phyloP scores from a whole-genome alignment of 768 basidiomycete species.

The Imleria badia region DNA sequence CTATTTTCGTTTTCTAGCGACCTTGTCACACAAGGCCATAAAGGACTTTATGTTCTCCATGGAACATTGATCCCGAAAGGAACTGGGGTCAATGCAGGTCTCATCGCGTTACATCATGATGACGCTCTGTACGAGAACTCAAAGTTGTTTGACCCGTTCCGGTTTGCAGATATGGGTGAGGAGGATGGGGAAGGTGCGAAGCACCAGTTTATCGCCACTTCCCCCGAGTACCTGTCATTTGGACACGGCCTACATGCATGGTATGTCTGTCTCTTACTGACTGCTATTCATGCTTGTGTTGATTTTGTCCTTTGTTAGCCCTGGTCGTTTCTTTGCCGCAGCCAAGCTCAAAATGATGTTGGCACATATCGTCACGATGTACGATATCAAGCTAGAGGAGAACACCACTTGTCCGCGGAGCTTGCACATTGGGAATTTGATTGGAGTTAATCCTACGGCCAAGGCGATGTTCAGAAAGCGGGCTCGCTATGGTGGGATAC shows the following conservation, averaged over 20 bases:
- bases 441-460: not conserved
- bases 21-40: constrained; percentile 30
- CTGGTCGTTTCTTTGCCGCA: constrained; percentile 40
- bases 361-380: constrained; percentile 39
- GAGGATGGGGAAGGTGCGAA: constrained; percentile 33
- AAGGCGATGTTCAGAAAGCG: constrained; percentile 9
- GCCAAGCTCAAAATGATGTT: constrained; percentile 45
- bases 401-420: not conserved
- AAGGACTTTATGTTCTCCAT: constrained; percentile 34
- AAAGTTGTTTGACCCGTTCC: constrained; percentile 10
- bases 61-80: constrained; percentile 36
- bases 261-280: constrained; percentile 5
- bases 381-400: constrained; percentile 7
- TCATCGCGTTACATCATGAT: constrained; percentile 9
- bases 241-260: constrained; percentile 29
- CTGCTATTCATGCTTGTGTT: constrained; percentile 3
- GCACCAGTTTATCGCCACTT: constrained; percentile 36
- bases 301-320: not conserved
- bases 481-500: not conserved
- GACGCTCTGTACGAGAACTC: constrained; percentile 31
- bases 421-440: not conserved
- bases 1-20: constrained; percentile 12
- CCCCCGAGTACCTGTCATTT: constrained; percentile 34
- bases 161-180: constrained; percentile 41
- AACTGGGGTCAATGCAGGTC: constrained; percentile 2